Base-by-base conservation (phyloP, 768 basidiomycete species). In the Lactarius sanguifluus region DNA sequence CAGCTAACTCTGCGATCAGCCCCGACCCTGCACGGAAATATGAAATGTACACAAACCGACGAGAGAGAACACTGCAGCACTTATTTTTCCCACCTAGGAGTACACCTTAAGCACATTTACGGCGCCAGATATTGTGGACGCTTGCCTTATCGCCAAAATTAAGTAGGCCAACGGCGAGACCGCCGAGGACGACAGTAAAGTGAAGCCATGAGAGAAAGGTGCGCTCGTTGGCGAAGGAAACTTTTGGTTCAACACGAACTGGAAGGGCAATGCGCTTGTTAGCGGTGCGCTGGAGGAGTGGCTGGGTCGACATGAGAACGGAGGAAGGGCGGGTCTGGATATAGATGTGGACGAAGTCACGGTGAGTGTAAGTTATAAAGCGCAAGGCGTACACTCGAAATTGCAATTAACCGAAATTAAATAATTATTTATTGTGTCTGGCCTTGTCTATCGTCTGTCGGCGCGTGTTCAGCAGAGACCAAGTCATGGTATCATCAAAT, bases 171-270 rank as follows among this genome's bases (percentile, higher is more conserved):
- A 98, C 95, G 1, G 95, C 92, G 56, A 99, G 84, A 64, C 97
- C 97, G 34, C 96, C 96, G 9, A 99, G 87, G 65, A 99, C 94
- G 78, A 98, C 94, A 47, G 96, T 95, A 76, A 97, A 98, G 77
- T 97, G 95, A 58, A 98, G 85, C 97, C 96, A 98, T 83, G 95
- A 96, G 55, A 99, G 83, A 79, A 98, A 98, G 0, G 97, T 95
- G 64, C 92, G 86, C 77, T 95, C 94, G 77, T 96, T 96, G 52
- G 94, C 94, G 72, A 96, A 96, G 57, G 93, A 93, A 67, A 96
- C 94, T 72, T 96, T 96, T 38, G 94, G 94, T 77, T 96, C 94
- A 61, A 94, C 92, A 70, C 94, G 86, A 71, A 99, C 86, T 45
- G 97, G 96, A 55, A 99, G 89, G 15, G 97, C 96, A 70, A 98